phyloP scores from a whole-genome alignment of 139 green algal species.

The Axilococcus clingmanii region DNA sequence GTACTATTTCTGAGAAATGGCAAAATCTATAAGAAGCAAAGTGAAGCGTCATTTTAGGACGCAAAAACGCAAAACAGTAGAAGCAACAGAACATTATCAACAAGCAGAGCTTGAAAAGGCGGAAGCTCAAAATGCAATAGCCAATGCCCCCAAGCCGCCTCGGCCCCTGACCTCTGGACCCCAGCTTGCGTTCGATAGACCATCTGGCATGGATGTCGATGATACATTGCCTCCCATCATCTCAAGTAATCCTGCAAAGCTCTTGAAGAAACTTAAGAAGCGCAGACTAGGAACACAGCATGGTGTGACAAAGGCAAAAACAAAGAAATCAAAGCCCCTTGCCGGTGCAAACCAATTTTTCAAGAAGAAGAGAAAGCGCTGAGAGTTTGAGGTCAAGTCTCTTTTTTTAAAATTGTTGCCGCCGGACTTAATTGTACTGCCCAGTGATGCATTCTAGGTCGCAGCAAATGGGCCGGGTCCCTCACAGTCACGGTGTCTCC shows the following conservation, averaged over 20 bases:
- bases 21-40: conserved; percentile 22
- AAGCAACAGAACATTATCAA: conserved; percentile 1
- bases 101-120: conserved; percentile 8
- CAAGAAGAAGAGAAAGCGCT: conserved; percentile 16
- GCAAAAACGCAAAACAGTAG: conserved; percentile 2
- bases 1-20: conserved; percentile 10
- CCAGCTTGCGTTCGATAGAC: not conserved
- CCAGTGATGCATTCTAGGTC: not conserved
- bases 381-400: not conserved
- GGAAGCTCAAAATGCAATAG: conserved; percentile 14
- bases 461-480: not conserved
- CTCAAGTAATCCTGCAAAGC: conserved; percentile 3
- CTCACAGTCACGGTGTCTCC: not conserved
- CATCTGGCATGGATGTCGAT: not conserved
- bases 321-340: conserved; percentile 9
- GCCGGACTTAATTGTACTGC: not conserved
- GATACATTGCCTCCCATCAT: not conserved
- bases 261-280: conserved; percentile 4
- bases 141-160: conserved; percentile 12
- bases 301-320: not conserved
- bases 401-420: not conserved
- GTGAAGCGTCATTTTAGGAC: conserved; percentile 23
- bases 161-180: not conserved
- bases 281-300: conserved; percentile 1
- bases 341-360: conserved; percentile 11